Conservation (phyloP, 108 stramenopile genomes). For the Aurantiochytrium sp. region DNA sequence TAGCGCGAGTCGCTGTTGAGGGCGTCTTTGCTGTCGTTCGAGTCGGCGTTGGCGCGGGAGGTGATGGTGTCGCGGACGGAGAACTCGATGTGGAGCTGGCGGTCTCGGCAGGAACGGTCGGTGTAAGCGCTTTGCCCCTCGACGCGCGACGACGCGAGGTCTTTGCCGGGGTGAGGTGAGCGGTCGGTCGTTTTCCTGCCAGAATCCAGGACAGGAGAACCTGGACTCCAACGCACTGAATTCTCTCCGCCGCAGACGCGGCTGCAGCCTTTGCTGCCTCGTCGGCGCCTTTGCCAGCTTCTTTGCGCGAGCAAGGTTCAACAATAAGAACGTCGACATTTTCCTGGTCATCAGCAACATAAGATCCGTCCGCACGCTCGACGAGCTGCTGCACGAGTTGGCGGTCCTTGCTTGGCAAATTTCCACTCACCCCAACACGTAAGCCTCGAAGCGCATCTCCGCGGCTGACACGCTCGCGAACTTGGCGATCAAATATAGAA, state of each 20-base stretch:
- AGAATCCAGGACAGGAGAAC: background rate
- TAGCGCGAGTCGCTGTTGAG: too few relatives aligned
- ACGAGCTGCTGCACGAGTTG: background rate
- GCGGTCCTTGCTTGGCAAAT: background rate
- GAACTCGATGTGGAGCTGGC: background rate
- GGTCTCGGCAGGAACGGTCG: background rate
- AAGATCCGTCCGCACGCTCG: background rate
- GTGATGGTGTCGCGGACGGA: too few relatives aligned
- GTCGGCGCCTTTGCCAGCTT: background rate
- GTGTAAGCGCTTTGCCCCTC: background rate
- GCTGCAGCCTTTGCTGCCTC: background rate
- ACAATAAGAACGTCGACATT: background rate
- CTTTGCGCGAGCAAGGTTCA: background rate
- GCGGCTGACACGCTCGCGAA: background rate
- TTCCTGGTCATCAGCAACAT: background rate
- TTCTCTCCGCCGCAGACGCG: background rate
- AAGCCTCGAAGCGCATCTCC: background rate
- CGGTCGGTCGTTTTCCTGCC: background rate
- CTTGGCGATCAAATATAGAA: background rate
- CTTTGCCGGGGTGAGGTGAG: background rate
- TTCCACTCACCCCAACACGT: background rate
- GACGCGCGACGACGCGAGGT: background rate
- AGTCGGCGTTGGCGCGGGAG: too few relatives aligned
- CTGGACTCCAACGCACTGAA: background rate
- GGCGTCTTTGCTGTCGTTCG: too few relatives aligned